Evolutionary conservation across 23 red algal species (phyloP), one percentile per base, ranked within the genome.

Genomic region (Pyropia haitanensis): DNA sequence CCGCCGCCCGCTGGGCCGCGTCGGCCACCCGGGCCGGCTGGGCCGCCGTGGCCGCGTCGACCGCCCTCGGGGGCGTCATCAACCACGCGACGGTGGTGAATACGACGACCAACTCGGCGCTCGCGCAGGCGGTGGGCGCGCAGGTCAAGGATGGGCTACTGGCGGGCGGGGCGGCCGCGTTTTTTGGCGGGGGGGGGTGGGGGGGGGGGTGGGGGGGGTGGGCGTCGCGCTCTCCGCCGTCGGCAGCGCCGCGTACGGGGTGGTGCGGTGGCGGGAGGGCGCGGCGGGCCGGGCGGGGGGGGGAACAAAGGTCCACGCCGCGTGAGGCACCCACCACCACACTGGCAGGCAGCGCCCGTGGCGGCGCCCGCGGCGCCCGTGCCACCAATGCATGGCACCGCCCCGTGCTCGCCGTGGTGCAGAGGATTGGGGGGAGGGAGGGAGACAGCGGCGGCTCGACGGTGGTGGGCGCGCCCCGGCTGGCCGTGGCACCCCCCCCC

Each of bases 71-170:
- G 9, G 70, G 88, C n/a, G 51, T 88, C 15, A 82, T 96, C 72
- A 96, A 96, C 32, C 91, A 96, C 33, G 68, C 83, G 2, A 88
- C 78, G 10, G 88, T 76, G 63, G 75, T 82, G 49, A 96, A 96
- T 46, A 96, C 91, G n/a, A 84, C 82, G 8, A 88, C 77, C 20
- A 96, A 96, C 65, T 86, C 84, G 50, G 73, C 91, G 1, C 71
- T 96, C 66, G 81, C 91, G 6, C 91, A 96, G 64, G 76, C 83
- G 32, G 68, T 96, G 18, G 70, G 75, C 31, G 68, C 91, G n/a
- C 91, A 96, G 50, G 62, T 88, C 15, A 88, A 88, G 39, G 91
- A 96, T 49, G 78, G 83, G 51, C 55, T 85, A 4, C 58, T 96
- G 31, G 28, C 88, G 15, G 67, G 60, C 6, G 60, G 58, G 6